phyloP scores from a whole-genome alignment of 805 yeast species.

The Zygotorulaspora sp. region DNA sequence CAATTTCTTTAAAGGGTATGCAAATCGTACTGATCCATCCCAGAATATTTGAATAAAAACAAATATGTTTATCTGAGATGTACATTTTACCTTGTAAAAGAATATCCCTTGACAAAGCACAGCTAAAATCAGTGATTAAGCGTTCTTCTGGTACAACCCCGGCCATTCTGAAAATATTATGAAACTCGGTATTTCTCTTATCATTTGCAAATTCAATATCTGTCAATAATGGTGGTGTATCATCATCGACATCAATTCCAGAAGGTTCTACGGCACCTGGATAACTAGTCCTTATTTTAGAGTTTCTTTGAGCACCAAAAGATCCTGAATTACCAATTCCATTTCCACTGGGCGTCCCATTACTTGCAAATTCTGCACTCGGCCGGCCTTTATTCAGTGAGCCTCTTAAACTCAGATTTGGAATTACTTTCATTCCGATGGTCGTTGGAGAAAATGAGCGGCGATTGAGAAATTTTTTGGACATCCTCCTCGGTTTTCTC shows the following conservation, averaged over 20 bases:
- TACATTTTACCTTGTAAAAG: constrained; percentile 63
- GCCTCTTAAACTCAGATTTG: constrained; percentile 13
- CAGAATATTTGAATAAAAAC: constrained; percentile 62
- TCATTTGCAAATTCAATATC: constrained; percentile 39
- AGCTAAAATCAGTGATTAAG: constrained; percentile 56
- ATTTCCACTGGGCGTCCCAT: too few relatives aligned
- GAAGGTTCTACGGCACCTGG: constrained; percentile 18
- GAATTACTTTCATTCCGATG: constrained; percentile 22
- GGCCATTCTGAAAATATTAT: constrained; percentile 48
- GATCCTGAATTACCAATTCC: background rate
- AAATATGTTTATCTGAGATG: constrained; percentile 49
- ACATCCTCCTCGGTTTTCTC: constrained; percentile 27
- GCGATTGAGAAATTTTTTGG: constrained; percentile 25
- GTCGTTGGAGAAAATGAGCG: constrained; percentile 31
- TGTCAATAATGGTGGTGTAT: constrained; percentile 15
- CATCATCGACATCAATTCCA: constrained; percentile 17
- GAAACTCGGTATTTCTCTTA: constrained; percentile 57
- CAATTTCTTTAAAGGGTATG: constrained; percentile 57
- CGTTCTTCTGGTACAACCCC: constrained; percentile 45
- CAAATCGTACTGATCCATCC: constrained; percentile 60
- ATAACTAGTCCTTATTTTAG: constrained; percentile 20
- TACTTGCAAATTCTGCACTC: constrained; percentile 11
- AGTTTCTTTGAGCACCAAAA: background rate
- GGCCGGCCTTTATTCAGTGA: constrained; percentile 14
- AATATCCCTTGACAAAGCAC: constrained; percentile 64